Base-by-base conservation (phyloP, 2,329 filamentous ascomycete genomes). In the Cordyceps farinosa region DNA sequence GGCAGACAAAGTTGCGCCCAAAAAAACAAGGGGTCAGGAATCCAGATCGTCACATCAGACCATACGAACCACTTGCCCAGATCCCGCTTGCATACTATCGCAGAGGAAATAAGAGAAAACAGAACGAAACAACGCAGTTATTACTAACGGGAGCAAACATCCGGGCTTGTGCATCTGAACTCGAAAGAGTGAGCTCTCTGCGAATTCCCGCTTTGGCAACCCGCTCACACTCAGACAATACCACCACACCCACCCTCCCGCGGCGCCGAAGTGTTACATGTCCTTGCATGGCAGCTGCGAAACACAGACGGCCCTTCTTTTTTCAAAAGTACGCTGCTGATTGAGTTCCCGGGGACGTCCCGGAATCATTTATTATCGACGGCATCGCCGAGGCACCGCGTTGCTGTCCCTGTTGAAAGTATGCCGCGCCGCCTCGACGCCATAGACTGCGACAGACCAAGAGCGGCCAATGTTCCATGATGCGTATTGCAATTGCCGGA, bases 401-500 rank as follows among this genome's bases (percentile, higher is more conserved):
- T 51, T 36, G 30, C 32, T n/a, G 38, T 50, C 34, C 11, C 9
- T 42, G 15, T 50, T 63, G 47, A 52, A 62, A 58, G 47, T n/a
- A 63, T 63, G 53, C 45, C 38, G 54, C 27, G 60, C 51, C 32
- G 51, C 22, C 34, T 56, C 42, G 44, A 51, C 52, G 13, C 34
- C 42, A 42, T 59, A 45, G 8, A 40, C 55, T 17, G 38, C 55
- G n/a, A 57, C 27, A 51, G 30, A 57, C 40, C 32, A 29, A 56
- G 52, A 38, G 66, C 64, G 62, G 66, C 63, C 66, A 63, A 59
- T 64, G 62, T 53, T 66, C n/a, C 65, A 80, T 78, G 75, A 81
- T 82, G 79, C 78, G 79, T 65, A 80, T 82, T 64, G 80, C 79
- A 64, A 76, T 82, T 64, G 80, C 78, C 60, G 80, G 80, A 44